Conservation (phyloP, 176 grass and related monocot species). For the Avena insularis region DNA sequence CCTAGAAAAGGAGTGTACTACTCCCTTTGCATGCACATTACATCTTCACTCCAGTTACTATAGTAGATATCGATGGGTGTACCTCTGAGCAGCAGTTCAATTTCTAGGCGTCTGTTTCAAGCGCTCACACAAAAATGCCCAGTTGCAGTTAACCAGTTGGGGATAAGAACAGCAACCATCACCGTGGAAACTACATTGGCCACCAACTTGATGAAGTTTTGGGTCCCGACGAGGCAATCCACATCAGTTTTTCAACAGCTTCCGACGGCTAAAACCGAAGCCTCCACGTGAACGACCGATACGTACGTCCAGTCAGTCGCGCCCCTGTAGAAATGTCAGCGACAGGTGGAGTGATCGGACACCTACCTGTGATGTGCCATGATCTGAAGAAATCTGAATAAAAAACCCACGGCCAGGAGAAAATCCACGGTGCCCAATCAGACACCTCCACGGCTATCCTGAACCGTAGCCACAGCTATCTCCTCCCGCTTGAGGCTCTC, state of each 20-base stretch:
- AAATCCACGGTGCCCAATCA: conserved; percentile 15
- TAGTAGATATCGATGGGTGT: too few relatives aligned
- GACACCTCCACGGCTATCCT: neutral
- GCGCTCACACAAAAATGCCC: neutral
- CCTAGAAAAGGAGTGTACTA: too few relatives aligned
- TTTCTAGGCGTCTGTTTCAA: too few relatives aligned
- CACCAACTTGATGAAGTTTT: neutral
- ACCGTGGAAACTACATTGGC: neutral
- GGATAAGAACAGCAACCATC: neutral
- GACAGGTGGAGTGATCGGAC: neutral
- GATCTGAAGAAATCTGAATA: conserved; percentile 1
- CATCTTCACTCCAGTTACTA: too few relatives aligned
- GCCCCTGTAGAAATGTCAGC: conserved; percentile 10
- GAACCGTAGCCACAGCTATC: neutral
- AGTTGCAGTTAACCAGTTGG: neutral
- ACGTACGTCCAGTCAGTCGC: neutral
- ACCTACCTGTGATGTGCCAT: neutral
- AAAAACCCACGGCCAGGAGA: conserved; percentile 38
- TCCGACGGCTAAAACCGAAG: neutral
- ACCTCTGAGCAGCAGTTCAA: too few relatives aligned
- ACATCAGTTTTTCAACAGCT: neutral
- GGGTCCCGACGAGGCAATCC: neutral
- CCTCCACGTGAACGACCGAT: neutral
- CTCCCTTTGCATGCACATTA: too few relatives aligned
- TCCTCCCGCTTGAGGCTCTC: neutral